These are phyloP conservation scores for Amorphotheca resinae DNA, from an alignment of 495 filamentous ascomycete genomes.

Conservation along the genomic window DNA sequence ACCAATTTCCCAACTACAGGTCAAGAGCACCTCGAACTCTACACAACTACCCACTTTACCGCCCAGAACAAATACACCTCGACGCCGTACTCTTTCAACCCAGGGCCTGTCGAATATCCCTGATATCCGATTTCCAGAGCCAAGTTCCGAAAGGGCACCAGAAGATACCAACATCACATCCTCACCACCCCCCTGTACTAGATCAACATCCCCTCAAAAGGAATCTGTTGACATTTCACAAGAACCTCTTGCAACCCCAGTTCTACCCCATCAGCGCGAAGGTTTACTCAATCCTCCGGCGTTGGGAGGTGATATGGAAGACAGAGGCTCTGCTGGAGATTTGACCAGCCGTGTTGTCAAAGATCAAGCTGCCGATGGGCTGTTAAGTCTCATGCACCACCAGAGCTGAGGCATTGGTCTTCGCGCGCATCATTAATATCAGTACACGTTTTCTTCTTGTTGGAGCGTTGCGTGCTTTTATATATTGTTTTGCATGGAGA, in stretches of 20 bases:
- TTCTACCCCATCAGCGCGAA: constrained; percentile 10
- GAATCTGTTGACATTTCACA: not conserved
- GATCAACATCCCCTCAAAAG: not conserved
- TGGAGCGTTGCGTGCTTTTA: not conserved
- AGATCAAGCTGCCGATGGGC: constrained; percentile 12
- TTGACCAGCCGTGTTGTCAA: constrained; percentile 15
- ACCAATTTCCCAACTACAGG: constrained; percentile 24
- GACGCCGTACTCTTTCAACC: not conserved
- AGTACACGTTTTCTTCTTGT: too few relatives aligned
- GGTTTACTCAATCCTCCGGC: constrained; percentile 6
- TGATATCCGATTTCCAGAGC: not conserved
- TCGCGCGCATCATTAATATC: not conserved
- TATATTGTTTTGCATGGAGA: constrained; percentile 7
- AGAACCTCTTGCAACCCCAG: constrained; percentile 4
- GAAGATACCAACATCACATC: constrained; percentile 2
- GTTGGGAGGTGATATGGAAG: not conserved
- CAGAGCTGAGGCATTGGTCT: not conserved
- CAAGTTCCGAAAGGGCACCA: not conserved
- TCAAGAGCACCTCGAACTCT: not conserved
- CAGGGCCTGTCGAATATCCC: not conserved
- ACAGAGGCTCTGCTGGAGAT: constrained; percentile 2
- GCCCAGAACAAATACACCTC: not conserved
- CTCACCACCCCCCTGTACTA: constrained; percentile 1
- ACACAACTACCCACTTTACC: not conserved
- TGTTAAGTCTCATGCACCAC: constrained; percentile 13